Percentiles rank a stretch among this genome's conserved stretches.
These are phyloP conservation scores for Cystobasidium onofrii DNA, from an alignment of 768 basidiomycete genomes.

Conservation along the genomic window DNA sequence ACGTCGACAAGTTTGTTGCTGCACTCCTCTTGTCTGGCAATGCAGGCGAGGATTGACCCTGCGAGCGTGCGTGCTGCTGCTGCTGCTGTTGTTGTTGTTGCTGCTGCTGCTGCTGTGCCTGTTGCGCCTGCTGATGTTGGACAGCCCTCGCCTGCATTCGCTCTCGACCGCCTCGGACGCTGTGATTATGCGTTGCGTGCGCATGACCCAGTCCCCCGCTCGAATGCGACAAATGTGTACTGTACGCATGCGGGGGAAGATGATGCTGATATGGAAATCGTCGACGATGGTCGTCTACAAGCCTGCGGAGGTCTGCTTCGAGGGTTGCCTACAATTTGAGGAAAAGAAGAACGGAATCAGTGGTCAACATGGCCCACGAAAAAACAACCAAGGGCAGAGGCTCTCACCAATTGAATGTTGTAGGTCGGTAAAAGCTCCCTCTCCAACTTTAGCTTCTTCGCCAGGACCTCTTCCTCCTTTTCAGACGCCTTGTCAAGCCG, in stretches of 20 bases:
- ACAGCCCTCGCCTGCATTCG: background rate
- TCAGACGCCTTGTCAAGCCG: slow-evolving; percentile 12
- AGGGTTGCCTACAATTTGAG: slow-evolving; percentile 29
- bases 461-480: slow-evolving; percentile 30
- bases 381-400: too few species aligned
- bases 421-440: slow-evolving; percentile 18
- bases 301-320: slow-evolving; percentile 18
- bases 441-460: slow-evolving; percentile 20
- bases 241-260: background rate
- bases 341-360: too few species aligned
- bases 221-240: background rate
- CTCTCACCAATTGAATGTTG: slow-evolving; percentile 22
- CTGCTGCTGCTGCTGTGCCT: background rate
- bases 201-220: background rate
- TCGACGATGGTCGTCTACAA: slow-evolving; percentile 21
- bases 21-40: too few species aligned
- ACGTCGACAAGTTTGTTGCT: background rate
- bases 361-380: too few species aligned
- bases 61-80: background rate
- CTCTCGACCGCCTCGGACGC: background rate
- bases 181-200: background rate
- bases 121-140: background rate
- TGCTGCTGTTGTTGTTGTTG: background rate
- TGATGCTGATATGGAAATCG: slow-evolving; percentile 8
- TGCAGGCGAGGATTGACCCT: background rate